phyloP scores from a whole-genome alignment of 495 filamentous ascomycete species.

The Podospora comata region DNA sequence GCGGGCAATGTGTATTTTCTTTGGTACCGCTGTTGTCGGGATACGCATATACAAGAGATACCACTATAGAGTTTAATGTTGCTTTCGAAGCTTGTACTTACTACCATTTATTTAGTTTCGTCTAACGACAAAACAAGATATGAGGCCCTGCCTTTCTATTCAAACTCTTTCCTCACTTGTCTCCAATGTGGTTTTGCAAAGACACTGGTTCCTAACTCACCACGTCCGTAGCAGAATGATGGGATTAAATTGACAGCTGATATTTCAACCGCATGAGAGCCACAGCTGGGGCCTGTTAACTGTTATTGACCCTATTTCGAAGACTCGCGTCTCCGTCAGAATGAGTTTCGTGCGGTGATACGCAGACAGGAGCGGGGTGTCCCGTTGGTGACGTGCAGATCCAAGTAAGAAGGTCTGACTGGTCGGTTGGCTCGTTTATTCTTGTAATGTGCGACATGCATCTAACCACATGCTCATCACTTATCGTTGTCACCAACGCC shows the following conservation, averaged over 20 bases:
- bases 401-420: not conserved
- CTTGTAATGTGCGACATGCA: not conserved
- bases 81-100: not conserved
- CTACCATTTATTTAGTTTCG: not conserved
- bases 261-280: not conserved
- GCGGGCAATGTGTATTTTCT: not conserved
- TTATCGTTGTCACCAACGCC: not conserved
- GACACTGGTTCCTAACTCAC: too few relatives aligned
- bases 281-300: not conserved
- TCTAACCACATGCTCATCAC: not conserved
- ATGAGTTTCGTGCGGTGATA: too few relatives aligned
- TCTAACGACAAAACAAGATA: not conserved
- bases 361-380: not conserved
- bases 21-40: not conserved
- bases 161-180: not conserved
- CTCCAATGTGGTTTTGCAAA: too few relatives aligned
- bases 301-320: not conserved
- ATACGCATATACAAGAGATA: not conserved
- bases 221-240: too few relatives aligned
- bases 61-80: not conserved
- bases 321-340: not conserved
- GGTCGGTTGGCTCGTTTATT: not conserved
- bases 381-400: not conserved
- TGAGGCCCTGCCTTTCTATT: not conserved
- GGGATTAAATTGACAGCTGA: too few relatives aligned